Evolutionary conservation across 2,329 filamentous ascomycete species (phyloP).

Genomic region (Colletotrichum euphorbiae): DNA sequence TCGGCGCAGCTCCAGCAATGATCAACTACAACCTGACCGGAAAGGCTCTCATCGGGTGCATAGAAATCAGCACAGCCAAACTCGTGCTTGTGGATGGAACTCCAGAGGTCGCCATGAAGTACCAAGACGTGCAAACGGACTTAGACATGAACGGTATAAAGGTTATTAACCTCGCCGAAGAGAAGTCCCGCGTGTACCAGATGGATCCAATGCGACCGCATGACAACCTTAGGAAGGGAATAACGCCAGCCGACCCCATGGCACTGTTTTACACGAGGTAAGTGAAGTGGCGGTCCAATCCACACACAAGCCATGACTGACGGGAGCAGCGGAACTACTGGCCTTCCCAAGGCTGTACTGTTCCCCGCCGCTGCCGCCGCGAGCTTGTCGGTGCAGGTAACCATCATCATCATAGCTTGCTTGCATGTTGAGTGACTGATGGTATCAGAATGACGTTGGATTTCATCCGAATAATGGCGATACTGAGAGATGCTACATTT

Average conservation of each 20-base stretch:
- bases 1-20: constrained; percentile 76
- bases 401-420: accelerated
- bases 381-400: constrained; percentile 27
- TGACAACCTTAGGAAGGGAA: constrained; percentile 64
- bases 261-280: constrained; percentile 75
- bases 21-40: constrained; percentile 78
- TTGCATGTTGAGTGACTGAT: not conserved
- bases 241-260: constrained; percentile 66
- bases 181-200: constrained; percentile 52
- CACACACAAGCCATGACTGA: not conserved
- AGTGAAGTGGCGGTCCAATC: accelerated
- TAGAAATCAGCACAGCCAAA: constrained; percentile 67
- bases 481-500: constrained; percentile 19
- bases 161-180: constrained; percentile 60
- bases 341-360: constrained; percentile 77
- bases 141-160: constrained; percentile 64
- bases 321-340: constrained; percentile 73
- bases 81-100: constrained; percentile 71
- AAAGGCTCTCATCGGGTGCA: constrained; percentile 73
- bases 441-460: constrained; percentile 9
- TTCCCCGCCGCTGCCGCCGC: constrained; percentile 64
- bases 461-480: not conserved
- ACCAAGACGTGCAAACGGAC: constrained; percentile 67
- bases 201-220: constrained; percentile 62
- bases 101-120: constrained; percentile 62